Evolutionary conservation across 306 rosid genomes (phyloP).

Genomic region (Dryas octopetala): DNA sequence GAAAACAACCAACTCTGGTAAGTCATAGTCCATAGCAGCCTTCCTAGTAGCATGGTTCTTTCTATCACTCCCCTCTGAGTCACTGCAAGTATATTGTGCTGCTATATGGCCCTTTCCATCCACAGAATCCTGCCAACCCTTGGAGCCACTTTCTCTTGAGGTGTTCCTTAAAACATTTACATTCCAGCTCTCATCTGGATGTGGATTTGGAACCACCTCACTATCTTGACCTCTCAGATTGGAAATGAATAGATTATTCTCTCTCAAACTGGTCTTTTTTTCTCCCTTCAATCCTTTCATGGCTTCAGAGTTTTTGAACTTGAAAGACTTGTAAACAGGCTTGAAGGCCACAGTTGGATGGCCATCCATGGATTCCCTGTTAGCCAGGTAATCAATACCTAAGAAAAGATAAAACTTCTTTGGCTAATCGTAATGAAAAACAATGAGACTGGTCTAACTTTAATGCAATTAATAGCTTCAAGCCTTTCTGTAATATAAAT

Average conservation of each 20-base stretch:
- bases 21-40: slow-evolving; percentile 42
- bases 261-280: background rate
- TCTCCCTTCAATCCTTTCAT: slow-evolving; percentile 16
- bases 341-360: slow-evolving; percentile 23
- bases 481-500: no score
- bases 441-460: background rate
- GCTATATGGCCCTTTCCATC: background rate
- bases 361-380: slow-evolving; percentile 26
- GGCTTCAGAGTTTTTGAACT: slow-evolving; percentile 30
- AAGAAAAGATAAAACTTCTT: background rate
- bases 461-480: background rate
- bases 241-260: background rate
- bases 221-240: background rate
- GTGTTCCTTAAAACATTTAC: background rate
- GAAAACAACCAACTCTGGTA: slow-evolving; percentile 73
- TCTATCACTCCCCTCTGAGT: no score
- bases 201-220: background rate
- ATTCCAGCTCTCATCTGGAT: slow-evolving; percentile 17
- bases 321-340: slow-evolving; percentile 31
- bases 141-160: slow-evolving; percentile 2
- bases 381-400: slow-evolving; percentile 3
- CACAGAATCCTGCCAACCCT: slow-evolving; percentile 25
- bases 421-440: background rate
- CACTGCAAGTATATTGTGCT: no score
- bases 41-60: slow-evolving; percentile 16